phyloP scores from a whole-genome alignment of 495 filamentous ascomycete genomes.

The Hypomontagnella submonticulosa region DNA sequence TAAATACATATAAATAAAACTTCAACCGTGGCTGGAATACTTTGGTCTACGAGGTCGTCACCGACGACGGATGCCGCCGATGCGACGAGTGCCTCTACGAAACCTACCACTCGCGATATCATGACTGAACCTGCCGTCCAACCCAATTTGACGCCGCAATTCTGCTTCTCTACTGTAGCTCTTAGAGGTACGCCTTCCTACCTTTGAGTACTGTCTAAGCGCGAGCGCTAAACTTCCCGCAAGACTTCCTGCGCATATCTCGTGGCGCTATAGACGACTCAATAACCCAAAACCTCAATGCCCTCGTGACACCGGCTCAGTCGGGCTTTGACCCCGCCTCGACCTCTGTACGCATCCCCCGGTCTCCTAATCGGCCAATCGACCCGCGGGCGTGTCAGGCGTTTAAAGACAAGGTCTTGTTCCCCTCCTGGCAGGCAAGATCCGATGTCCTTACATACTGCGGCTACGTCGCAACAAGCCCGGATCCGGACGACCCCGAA shows the following conservation, averaged over 20 bases:
- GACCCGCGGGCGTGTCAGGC: constrained; percentile 68
- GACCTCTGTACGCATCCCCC: constrained; percentile 65
- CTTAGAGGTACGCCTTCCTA: constrained; percentile 72
- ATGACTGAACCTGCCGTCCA: constrained; percentile 72
- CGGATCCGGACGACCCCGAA: constrained; percentile 91
- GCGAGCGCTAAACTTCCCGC: constrained; percentile 13
- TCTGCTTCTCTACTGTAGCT: constrained; percentile 89
- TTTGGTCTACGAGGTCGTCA: constrained; percentile 60
- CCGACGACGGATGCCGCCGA: constrained; percentile 51
- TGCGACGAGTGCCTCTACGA: constrained; percentile 30
- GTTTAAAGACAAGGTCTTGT: constrained; percentile 84
- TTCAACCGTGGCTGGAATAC: constrained; percentile 58
- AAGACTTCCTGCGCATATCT: constrained; percentile 94
- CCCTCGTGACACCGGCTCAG: constrained; percentile 78
- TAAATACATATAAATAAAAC: constrained; percentile 12
- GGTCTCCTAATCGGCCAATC: constrained; percentile 66
- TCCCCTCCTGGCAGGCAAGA: constrained; percentile 87
- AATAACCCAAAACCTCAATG: constrained; percentile 93
- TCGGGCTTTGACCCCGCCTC: constrained; percentile 83
- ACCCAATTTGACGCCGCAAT: constrained; percentile 82
- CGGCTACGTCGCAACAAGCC: constrained; percentile 84
- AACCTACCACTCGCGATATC: constrained; percentile 44
- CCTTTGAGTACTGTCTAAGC: neutral
- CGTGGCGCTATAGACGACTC: constrained; percentile 89
- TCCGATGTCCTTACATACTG: constrained; percentile 92